Evolutionary conservation across 192 early-diverging fungal genomes (phyloP).

Genomic region (Diversispora epigaea): DNA sequence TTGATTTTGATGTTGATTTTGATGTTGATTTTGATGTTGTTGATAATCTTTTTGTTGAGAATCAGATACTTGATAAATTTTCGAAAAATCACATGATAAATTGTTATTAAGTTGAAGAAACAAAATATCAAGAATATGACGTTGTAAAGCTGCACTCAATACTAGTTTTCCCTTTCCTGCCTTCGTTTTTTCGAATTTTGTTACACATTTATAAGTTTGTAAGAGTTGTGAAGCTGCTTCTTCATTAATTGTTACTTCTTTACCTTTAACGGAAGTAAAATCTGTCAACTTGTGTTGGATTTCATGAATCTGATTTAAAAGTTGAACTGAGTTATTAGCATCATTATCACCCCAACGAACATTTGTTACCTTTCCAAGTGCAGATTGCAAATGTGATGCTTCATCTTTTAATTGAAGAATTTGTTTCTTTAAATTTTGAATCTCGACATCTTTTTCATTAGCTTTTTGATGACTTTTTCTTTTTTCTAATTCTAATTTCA

Average conservation of each 20-base stretch:
- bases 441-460: not conserved
- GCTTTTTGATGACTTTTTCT: not conserved
- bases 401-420: constrained; percentile 9
- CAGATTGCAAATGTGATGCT: constrained; percentile 19
- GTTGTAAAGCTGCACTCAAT: constrained; percentile 23
- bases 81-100: not conserved
- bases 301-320: constrained; percentile 12
- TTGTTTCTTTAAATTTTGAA: constrained; percentile 12
- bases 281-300: not conserved
- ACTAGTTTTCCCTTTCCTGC: not conserved
- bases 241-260: constrained; percentile 19
- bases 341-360: constrained; percentile 22
- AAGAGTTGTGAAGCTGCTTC: not conserved
- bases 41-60: not conserved
- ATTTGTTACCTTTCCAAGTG: constrained; percentile 24
- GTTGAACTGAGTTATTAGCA: constrained; percentile 11
- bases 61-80: not conserved
- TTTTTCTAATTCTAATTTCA: not conserved
- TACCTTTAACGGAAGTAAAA: constrained; percentile 15
- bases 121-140: not conserved
- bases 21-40: not conserved
- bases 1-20: not conserved
- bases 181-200: not conserved
- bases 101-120: not conserved
- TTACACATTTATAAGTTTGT: constrained; percentile 1